Evolutionary conservation across 257 asterid species (phyloP).

Genomic region (Petunia secreta): DNA sequence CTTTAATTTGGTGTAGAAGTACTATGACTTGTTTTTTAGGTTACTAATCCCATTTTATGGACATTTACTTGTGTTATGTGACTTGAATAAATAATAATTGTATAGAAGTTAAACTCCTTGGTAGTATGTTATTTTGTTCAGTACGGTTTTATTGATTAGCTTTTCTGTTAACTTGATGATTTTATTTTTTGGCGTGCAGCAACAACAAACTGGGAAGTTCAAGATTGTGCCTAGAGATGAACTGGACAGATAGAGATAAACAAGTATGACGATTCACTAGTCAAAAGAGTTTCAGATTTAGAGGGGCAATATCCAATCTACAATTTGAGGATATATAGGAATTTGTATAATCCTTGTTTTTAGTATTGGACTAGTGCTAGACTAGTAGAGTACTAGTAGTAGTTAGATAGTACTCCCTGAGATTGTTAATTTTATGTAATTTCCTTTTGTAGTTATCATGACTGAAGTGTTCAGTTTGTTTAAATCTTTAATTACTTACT

Average conservation of each 20-base stretch:
- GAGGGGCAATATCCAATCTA: neutral
- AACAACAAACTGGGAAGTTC: conserved; percentile 83
- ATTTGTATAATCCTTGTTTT: neutral
- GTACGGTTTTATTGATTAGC: neutral
- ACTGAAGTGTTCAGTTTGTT: neutral
- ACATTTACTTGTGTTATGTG: no score
- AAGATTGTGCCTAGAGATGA: conserved; percentile 86
- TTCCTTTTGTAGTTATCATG: neutral
- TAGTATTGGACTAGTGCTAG: neutral
- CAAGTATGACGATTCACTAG: neutral
- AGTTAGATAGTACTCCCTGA: neutral
- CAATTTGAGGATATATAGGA: neutral
- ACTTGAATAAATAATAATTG: no score
- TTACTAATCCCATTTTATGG: neutral
- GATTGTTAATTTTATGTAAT: neutral
- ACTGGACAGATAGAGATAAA: conserved; percentile 31
- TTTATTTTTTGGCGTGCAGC: conserved; percentile 50
- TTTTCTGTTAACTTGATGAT: neutral
- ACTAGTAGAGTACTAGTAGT: neutral
- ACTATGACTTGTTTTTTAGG: neutral
- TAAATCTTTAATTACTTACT: neutral
- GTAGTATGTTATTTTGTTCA: neutral
- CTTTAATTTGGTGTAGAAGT: no score
- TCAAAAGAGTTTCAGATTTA: neutral
- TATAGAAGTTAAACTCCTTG: neutral